phyloP scores from a whole-genome alignment of 2,329 filamentous ascomycete species.

The Raffaelea arxii region DNA sequence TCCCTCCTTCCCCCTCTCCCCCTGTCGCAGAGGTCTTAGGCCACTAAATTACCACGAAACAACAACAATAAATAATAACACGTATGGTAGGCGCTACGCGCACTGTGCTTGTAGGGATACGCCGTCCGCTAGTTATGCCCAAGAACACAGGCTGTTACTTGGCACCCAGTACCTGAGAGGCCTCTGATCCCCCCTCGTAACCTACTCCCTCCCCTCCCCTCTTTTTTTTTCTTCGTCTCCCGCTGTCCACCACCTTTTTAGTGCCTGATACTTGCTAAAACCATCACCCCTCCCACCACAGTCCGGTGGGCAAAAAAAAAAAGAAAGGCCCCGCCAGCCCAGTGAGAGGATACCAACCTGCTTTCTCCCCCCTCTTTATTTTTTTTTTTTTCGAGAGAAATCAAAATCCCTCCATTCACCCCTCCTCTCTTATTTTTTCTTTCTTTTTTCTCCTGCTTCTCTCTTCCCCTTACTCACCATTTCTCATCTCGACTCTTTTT shows the following conservation, averaged over 20 bases:
- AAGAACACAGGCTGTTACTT: too few relatives aligned
- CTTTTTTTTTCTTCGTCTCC: slow-evolving; percentile 13
- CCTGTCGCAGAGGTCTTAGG: too few relatives aligned
- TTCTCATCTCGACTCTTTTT: slow-evolving; percentile 16
- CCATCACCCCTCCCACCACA: background rate
- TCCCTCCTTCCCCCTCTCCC: background rate
- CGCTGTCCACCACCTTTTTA: background rate
- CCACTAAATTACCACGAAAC: too few relatives aligned
- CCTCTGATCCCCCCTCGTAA: slow-evolving; percentile 5
- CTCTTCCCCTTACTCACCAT: slow-evolving; percentile 12
- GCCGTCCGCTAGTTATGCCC: too few relatives aligned
- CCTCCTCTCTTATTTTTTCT: slow-evolving; percentile 10
- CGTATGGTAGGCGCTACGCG: too few relatives aligned
- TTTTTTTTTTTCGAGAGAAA: slow-evolving; percentile 10
- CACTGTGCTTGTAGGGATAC: too few relatives aligned
- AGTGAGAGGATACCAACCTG: too few relatives aligned
- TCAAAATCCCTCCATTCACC: slow-evolving; percentile 10
- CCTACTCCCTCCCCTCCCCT: slow-evolving; percentile 21
- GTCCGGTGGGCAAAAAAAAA: background rate
- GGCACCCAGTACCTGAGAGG: too few relatives aligned
- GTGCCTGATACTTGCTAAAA: too few relatives aligned
- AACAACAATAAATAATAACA: too few relatives aligned
- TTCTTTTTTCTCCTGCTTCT: slow-evolving; percentile 11
- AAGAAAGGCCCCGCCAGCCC: background rate
- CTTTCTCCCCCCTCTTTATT: slow-evolving; percentile 9